Percentiles rank a stretch among this genome's conserved stretches.
Evolutionary conservation across 768 basidiomycete genomes (phyloP).

Genomic region (Lactarius hatsudake): DNA sequence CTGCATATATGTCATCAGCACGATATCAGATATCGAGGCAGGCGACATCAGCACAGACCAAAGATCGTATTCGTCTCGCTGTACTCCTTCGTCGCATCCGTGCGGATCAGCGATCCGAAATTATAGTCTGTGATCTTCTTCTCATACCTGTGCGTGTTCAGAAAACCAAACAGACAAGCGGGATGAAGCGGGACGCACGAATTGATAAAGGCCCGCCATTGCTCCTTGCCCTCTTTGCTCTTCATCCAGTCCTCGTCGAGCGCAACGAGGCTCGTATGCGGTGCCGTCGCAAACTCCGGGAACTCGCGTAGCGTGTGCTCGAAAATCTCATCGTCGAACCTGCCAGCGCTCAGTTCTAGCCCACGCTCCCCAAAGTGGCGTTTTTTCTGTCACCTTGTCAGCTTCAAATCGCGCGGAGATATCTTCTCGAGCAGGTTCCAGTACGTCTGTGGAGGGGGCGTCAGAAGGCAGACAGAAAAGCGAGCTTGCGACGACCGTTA

Average conservation of each 20-base stretch:
- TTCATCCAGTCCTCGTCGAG: conserved; percentile 95
- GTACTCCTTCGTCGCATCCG: conserved; percentile 77
- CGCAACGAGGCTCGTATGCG: conserved; percentile 43
- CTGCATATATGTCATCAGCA: conserved; percentile 35
- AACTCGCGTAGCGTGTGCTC: conserved; percentile 72
- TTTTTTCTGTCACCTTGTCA: conserved; percentile 64
- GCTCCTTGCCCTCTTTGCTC: conserved; percentile 78
- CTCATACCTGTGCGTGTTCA: conserved; percentile 63
- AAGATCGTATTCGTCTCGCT: conserved; percentile 92
- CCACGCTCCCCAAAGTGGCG: not conserved
- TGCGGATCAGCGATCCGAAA: conserved; percentile 92
- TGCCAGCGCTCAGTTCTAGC: conserved; percentile 13
- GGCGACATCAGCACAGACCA: conserved; percentile 46
- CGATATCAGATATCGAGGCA: not conserved
- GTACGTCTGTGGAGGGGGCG: conserved; percentile 62
- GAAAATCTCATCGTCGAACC: conserved; percentile 86
- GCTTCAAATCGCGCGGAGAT: conserved; percentile 65
- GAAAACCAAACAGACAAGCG: not conserved
- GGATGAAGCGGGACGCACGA: conserved; percentile 42
- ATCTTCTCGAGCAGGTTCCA: conserved; percentile 90
- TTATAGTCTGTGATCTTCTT: conserved; percentile 91
- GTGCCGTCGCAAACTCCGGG: conserved; percentile 60
- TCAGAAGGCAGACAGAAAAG: conserved; percentile 3
- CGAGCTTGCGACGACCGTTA: not conserved
- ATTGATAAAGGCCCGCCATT: conserved; percentile 87